Conservation (phyloP, 2,329 filamentous ascomycete species). For the Talaromyces funiculosus region DNA sequence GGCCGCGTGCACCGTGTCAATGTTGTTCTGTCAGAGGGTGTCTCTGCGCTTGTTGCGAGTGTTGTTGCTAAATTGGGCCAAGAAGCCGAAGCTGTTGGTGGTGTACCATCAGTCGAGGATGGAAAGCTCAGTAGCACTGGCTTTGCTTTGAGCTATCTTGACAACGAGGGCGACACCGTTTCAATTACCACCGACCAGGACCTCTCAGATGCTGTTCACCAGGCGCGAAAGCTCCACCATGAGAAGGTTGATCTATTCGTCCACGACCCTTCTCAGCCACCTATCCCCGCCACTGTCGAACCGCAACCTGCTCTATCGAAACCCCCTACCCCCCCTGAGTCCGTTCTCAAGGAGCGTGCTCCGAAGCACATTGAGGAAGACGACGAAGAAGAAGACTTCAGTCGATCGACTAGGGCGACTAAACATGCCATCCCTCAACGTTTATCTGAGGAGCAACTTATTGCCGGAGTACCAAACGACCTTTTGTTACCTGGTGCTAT, state of each 20-base stretch:
- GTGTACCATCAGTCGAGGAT: constrained; percentile 69
- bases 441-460: constrained; percentile 65
- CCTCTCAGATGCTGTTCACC: constrained; percentile 77
- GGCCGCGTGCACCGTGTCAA: constrained; percentile 91
- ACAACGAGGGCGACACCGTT: constrained; percentile 94
- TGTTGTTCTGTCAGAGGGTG: constrained; percentile 71
- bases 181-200: constrained; percentile 96
- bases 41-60: constrained; percentile 68
- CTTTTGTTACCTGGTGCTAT: constrained; percentile 88
- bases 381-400: constrained; percentile 42
- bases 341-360: constrained; percentile 25
- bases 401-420: constrained; percentile 35
- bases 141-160: constrained; percentile 90
- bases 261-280: constrained; percentile 86
- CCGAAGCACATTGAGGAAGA: constrained; percentile 44
- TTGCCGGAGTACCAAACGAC: constrained; percentile 90
- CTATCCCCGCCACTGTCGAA: constrained; percentile 60
- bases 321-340: constrained; percentile 48
- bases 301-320: constrained; percentile 50
- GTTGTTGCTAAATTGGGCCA: constrained; percentile 79
- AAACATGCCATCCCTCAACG: constrained; percentile 44
- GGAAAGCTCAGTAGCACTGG: constrained; percentile 70
- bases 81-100: constrained; percentile 79
- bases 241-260: constrained; percentile 98
- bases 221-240: constrained; percentile 68